Conservation (phyloP, 192 early-diverging fungal species). For the Podila minutissima region DNA sequence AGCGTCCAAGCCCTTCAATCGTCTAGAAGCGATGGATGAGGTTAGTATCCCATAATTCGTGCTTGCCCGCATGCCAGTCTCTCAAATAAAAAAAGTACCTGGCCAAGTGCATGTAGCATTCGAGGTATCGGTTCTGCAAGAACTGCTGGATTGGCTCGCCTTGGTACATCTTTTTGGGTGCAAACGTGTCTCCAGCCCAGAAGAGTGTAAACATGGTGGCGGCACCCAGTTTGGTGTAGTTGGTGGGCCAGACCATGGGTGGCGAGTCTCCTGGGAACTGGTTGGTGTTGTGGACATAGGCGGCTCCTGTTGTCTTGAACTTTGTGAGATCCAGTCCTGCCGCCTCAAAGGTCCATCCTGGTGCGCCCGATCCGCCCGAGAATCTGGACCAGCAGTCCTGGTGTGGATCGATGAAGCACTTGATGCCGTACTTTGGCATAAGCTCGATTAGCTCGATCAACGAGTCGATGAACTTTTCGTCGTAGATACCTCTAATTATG, state of each 20-base stretch:
- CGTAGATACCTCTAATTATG: slow-evolving; percentile 70
- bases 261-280: slow-evolving; percentile 54
- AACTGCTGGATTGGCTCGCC: slow-evolving; percentile 73
- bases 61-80: not conserved
- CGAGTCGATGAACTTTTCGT: slow-evolving; percentile 85
- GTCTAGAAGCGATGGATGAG: slow-evolving; percentile 39
- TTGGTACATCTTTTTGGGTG: slow-evolving; percentile 68
- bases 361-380: slow-evolving; percentile 85
- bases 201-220: slow-evolving; percentile 89
- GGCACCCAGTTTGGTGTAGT: slow-evolving; percentile 85
- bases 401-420: slow-evolving; percentile 90
- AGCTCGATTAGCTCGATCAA: slow-evolving; percentile 68
- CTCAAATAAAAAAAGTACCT: slow-evolving; percentile 45
- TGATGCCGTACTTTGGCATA: slow-evolving; percentile 78
- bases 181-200: slow-evolving; percentile 80
- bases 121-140: slow-evolving; percentile 71
- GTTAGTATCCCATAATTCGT: not conserved
- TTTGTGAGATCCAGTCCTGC: slow-evolving; percentile 76
- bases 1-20: slow-evolving; percentile 67
- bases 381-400: slow-evolving; percentile 86
- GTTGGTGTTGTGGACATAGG: slow-evolving; percentile 78
- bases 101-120: slow-evolving; percentile 75
- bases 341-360: slow-evolving; percentile 88
- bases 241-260: slow-evolving; percentile 87
- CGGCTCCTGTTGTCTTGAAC: slow-evolving; percentile 82